These are phyloP conservation scores for Paxillus ammoniavirescens DNA, from an alignment of 768 basidiomycete genomes.

Conservation along the genomic window DNA sequence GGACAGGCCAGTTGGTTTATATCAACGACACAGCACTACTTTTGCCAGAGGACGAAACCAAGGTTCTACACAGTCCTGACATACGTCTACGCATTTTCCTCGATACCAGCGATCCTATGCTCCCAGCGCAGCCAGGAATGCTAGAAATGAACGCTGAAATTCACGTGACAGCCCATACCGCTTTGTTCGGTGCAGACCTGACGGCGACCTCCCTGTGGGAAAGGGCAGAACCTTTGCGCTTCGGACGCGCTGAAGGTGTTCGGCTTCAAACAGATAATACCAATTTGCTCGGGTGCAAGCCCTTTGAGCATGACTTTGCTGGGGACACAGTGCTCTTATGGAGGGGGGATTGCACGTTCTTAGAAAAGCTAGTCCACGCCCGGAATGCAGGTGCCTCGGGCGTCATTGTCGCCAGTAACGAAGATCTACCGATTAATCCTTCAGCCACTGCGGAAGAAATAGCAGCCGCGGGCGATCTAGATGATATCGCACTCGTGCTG, in stretches of 20 bases:
- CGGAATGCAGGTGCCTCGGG: slow-evolving; percentile 71
- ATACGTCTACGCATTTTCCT: slow-evolving; percentile 61
- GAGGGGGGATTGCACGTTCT: slow-evolving; percentile 86
- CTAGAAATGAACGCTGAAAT: slow-evolving; percentile 43
- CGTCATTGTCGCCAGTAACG: slow-evolving; percentile 70
- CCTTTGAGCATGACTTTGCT: slow-evolving; percentile 48
- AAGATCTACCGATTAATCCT: slow-evolving; percentile 62
- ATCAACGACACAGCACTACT: slow-evolving; percentile 63
- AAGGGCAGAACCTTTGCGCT: slow-evolving; percentile 34
- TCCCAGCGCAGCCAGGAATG: slow-evolving; percentile 38
- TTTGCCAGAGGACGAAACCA: slow-evolving; percentile 31
- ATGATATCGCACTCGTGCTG: slow-evolving; percentile 58
- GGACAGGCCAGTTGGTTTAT: slow-evolving; percentile 79
- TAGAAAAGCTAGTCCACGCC: slow-evolving; percentile 76
- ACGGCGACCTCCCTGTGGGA: slow-evolving; percentile 21
- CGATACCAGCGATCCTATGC: slow-evolving; percentile 47
- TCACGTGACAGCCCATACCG: slow-evolving; percentile 58
- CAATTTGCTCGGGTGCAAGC: slow-evolving; percentile 60
- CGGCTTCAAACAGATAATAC: slow-evolving; percentile 47
- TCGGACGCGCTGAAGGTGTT: slow-evolving; percentile 53
- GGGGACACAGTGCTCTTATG: slow-evolving; percentile 59
- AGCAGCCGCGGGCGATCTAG: slow-evolving; percentile 53
- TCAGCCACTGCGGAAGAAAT: slow-evolving; percentile 60
- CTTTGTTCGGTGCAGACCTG: slow-evolving; percentile 69
- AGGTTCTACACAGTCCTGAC: slow-evolving; percentile 31